Conservation (phyloP, 129 eudicot genomes). For the Flaveria robusta region DNA sequence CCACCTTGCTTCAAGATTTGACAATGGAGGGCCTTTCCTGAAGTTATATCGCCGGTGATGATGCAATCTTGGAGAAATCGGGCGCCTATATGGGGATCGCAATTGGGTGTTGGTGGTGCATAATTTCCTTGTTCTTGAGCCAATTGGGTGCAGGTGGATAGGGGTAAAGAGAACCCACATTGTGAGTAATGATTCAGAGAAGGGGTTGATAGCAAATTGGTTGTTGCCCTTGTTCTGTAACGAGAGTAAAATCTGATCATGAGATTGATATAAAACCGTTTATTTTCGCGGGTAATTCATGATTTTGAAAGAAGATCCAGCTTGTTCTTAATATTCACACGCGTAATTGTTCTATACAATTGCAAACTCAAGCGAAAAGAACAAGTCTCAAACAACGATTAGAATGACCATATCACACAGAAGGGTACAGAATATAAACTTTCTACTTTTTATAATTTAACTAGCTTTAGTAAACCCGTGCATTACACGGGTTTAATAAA, state of each 20-base stretch:
- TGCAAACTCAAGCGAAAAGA: too few species aligned
- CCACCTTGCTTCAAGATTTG: conserved; percentile 47
- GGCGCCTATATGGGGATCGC: conserved; percentile 47
- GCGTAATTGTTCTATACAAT: too few species aligned
- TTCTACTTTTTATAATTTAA: too few species aligned
- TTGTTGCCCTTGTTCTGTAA: conserved; percentile 13
- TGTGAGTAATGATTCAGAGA: conserved; percentile 5
- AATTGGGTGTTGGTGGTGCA: conserved; percentile 27
- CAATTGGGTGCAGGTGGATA: conserved; percentile 27
- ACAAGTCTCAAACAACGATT: too few species aligned
- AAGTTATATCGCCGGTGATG: conserved; percentile 27
- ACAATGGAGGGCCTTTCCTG: conserved; percentile 59
- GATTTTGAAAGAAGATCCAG: conserved; percentile 13
- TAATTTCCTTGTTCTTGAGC: conserved; percentile 19
- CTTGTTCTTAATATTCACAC: not conserved
- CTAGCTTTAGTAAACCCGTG: too few species aligned
- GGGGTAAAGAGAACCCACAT: conserved; percentile 25
- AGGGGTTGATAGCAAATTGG: conserved; percentile 11
- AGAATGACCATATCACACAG: too few species aligned
- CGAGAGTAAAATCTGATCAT: conserved; percentile 28
- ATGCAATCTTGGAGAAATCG: conserved; percentile 49
- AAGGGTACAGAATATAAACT: too few species aligned
- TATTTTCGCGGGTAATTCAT: conserved; percentile 8
- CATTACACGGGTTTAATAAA: too few species aligned
- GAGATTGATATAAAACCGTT: conserved; percentile 5